Evolutionary conservation across 2,329 filamentous ascomycete genomes (phyloP).

Genomic region (Trichoderma harzianum): DNA sequence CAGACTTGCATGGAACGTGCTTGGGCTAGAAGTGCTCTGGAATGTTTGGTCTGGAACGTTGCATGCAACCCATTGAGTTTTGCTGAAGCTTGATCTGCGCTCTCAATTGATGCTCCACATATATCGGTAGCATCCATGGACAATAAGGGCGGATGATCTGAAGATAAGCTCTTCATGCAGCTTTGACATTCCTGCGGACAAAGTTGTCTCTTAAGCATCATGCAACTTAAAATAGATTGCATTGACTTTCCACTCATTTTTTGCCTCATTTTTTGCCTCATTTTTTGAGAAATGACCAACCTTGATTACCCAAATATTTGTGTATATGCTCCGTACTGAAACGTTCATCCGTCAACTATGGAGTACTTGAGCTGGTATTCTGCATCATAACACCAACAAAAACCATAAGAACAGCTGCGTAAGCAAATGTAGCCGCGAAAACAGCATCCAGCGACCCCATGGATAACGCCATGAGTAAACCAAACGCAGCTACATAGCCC

Average conservation of each 20-base stretch:
- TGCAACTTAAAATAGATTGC: not conserved
- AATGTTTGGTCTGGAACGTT: slow-evolving; percentile 1
- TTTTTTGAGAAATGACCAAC: not conserved
- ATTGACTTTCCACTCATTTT: not conserved
- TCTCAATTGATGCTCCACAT: not conserved
- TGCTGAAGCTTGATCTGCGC: not conserved
- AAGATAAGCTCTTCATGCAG: not conserved
- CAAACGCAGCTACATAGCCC: not conserved
- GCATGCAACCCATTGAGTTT: not conserved
- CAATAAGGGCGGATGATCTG: not conserved
- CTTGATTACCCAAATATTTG: not conserved
- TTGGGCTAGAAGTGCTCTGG: not conserved
- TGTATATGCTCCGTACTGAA: not conserved
- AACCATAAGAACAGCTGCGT: not conserved
- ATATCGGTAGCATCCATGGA: not conserved
- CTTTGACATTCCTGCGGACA: not conserved
- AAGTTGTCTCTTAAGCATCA: not conserved
- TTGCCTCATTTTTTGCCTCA: no score
- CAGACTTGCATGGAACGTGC: not conserved
- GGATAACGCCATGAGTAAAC: not conserved
- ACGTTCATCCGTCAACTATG: not conserved
- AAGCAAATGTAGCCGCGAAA: not conserved
- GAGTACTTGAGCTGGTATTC: not conserved
- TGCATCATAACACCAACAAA: not conserved
- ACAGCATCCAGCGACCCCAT: not conserved